A percentile compares a stretch with the other conserved stretches of the same genome.
Conservation (phyloP, 495 filamentous ascomycete genomes). For the Neurospora intermedia region DNA sequence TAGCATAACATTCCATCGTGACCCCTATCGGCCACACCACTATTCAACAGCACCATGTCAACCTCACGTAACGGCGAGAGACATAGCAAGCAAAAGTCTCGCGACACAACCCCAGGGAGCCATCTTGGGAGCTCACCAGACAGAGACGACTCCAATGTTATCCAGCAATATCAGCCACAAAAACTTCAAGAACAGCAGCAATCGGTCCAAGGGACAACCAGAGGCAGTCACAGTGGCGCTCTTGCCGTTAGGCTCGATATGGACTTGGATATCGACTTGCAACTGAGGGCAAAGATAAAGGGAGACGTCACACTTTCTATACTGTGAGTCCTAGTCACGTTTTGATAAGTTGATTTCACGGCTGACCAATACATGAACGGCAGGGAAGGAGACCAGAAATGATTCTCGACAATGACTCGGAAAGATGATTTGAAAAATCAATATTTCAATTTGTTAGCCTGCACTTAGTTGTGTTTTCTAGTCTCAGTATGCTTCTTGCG, state of each 20-base stretch:
- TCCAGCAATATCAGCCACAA: neutral
- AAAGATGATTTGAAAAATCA: neutral
- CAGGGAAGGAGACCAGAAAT: neutral
- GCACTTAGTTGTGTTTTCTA: neutral
- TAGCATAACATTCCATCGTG: neutral
- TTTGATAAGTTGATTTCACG: neutral
- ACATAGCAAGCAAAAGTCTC: neutral
- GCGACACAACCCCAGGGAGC: neutral
- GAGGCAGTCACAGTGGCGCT: slow-evolving; percentile 7
- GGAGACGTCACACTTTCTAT: slow-evolving; percentile 17
- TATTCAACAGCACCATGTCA: neutral
- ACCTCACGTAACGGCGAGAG: neutral
- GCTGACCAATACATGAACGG: neutral
- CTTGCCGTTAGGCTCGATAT: slow-evolving; percentile 20
- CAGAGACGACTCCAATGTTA: neutral
- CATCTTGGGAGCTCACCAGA: neutral
- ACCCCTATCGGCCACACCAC: neutral
- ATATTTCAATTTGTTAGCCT: neutral
- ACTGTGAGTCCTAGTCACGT: slow-evolving; percentile 6
- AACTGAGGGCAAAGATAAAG: slow-evolving; percentile 20
- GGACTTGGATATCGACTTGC: slow-evolving; percentile 20
- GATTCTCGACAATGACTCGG: neutral
- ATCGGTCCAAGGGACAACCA: neutral
- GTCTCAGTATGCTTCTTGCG: neutral
- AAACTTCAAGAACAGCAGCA: neutral